Evolutionary conservation across 495 filamentous ascomycete species (phyloP).

Genomic region (Hypomontagnella monticulosa): DNA sequence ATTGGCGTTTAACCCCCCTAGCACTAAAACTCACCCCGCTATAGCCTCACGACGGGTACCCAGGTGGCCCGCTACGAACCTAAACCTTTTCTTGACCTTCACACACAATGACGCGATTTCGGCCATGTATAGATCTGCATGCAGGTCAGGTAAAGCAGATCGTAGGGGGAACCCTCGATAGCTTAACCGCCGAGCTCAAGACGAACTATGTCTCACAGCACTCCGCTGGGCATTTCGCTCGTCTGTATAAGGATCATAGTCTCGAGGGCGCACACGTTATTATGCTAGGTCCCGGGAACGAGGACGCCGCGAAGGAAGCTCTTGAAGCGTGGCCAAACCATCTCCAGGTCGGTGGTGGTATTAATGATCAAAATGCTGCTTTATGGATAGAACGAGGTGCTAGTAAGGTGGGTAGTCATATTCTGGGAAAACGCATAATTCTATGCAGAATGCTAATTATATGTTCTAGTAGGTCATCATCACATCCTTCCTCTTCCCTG

Average conservation of each 20-base stretch:
- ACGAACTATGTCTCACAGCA: conserved; percentile 91
- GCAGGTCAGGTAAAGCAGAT: conserved; percentile 97
- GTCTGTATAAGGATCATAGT: conserved; percentile 76
- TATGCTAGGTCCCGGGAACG: conserved; percentile 90
- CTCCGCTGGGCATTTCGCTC: conserved; percentile 80
- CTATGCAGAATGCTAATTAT: conserved; percentile 15
- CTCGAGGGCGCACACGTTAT: conserved; percentile 90
- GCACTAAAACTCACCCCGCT: conserved; percentile 31
- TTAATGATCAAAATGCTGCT: conserved; percentile 82
- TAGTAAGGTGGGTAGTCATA: conserved; percentile 73
- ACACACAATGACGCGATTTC: conserved; percentile 84
- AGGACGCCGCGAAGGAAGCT: conserved; percentile 79
- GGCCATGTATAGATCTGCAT: conserved; percentile 97
- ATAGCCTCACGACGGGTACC: conserved; percentile 24
- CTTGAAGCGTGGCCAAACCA: conserved; percentile 77
- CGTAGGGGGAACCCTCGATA: conserved; percentile 88
- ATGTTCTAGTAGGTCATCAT: conserved; percentile 79
- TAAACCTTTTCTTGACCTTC: not conserved
- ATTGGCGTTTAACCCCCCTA: conserved; percentile 12
- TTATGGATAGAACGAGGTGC: conserved; percentile 90
- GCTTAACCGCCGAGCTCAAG: conserved; percentile 70
- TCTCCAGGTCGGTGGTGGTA: conserved; percentile 90
- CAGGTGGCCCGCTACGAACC: conserved; percentile 8
- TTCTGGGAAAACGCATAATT: not conserved
- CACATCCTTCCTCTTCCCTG: conserved; percentile 80